Conservation (phyloP, 345 rosid species). For the Hypericum androsaemum region DNA sequence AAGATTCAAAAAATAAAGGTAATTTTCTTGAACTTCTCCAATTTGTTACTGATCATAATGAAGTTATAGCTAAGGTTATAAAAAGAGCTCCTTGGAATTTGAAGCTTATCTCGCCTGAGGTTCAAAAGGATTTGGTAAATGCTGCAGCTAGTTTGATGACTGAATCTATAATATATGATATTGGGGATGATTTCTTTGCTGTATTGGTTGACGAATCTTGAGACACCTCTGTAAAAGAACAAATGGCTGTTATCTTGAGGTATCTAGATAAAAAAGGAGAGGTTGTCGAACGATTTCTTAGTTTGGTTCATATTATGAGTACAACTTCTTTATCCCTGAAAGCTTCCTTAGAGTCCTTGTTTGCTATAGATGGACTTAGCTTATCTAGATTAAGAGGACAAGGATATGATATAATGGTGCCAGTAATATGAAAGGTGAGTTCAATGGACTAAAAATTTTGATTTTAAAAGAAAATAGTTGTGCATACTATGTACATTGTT, state of each 20-base stretch:
- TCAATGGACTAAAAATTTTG: slow-evolving; percentile 1
- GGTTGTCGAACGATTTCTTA: slow-evolving; percentile 3
- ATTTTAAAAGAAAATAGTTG: neutral
- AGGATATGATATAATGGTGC: slow-evolving; percentile 14
- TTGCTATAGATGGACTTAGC: slow-evolving; percentile 5
- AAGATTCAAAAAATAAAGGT: slow-evolving; percentile 1
- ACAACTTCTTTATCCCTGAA: neutral
- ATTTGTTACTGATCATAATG: slow-evolving; percentile 6
- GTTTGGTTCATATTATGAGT: slow-evolving; percentile 3
- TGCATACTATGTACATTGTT: slow-evolving; percentile 5
- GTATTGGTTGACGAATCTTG: slow-evolving; percentile 11
- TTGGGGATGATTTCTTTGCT: slow-evolving; percentile 6
- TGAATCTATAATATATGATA: neutral
- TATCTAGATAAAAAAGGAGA: slow-evolving; percentile 5
- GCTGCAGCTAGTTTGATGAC: neutral
- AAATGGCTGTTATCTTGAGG: slow-evolving; percentile 2
- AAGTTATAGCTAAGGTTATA: neutral
- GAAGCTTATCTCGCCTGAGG: neutral
- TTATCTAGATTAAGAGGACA: slow-evolving; percentile 4
- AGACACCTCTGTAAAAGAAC: slow-evolving; percentile 1
- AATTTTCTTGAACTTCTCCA: neutral
- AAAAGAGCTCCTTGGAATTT: slow-evolving; percentile 1
- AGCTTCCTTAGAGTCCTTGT: neutral
- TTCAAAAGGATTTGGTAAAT: neutral
- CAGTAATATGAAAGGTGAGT: slow-evolving; percentile 3